Base-by-base conservation (phyloP, 2,329 filamentous ascomycete species). In the Orbilia oligospora region DNA sequence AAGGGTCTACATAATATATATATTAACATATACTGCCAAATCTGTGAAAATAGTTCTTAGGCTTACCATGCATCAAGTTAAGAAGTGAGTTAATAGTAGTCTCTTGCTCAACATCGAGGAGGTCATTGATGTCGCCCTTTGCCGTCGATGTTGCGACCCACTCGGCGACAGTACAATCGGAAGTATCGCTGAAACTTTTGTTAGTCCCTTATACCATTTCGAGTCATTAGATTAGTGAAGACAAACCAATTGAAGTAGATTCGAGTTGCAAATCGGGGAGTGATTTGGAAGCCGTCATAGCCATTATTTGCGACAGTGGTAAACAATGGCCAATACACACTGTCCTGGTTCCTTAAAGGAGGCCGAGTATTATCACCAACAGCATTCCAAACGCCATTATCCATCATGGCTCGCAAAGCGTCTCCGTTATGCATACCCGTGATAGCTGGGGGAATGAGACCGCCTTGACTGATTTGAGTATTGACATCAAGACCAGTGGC, bases 281-380 rank as follows among this genome's bases (percentile, higher is more conserved):
- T 87, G 66, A 90, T 86, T 75, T 86, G 86, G 51, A 90, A 85
- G 0, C 89, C 89, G 49, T 83, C 87, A 80, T 87, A 89, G 0
- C 89, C 89, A 80, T 90, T 88, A 9, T 80, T 81, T 0, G 83
- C 85, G 0, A 86, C 85, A 2, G 84, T 89, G 61, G 86, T 88
- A 56, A 86, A 88, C 36, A 88, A 85, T 0, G 89, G 87, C 86
- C 88, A 90, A 83, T 87, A 88, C 8, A 83, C 72, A 84, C 86
- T 89, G 66, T 87, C 80, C 12, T 83, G 81, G 82, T 90, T 90
- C 73, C 88, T 83, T 12, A 91, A 84, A 3, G 84, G 83, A 0
- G 88, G 84, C 9, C 89, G 86, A 1, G 89, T 90, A 83, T 90
- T 91, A 83, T 91, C 89, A 46, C 89, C 89, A n/a, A 91, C 88